Evolutionary conservation across 1,139 yeast species (phyloP).

Genomic region (Hansenula sp.): DNA sequence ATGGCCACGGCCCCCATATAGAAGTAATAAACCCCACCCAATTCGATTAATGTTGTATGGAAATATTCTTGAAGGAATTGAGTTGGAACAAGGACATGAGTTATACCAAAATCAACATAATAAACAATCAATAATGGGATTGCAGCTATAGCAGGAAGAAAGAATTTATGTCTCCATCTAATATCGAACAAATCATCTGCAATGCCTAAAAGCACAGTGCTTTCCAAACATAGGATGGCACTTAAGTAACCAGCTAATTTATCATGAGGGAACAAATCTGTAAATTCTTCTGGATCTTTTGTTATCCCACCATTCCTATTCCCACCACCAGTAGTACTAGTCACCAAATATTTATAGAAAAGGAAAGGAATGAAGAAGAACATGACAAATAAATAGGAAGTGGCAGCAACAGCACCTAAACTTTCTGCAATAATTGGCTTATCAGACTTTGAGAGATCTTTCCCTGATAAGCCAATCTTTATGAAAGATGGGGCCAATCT

Average conservation of each 20-base stretch:
- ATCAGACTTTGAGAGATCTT: conserved; percentile 71
- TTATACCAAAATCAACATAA: conserved; percentile 91
- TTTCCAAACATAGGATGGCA: conserved; percentile 77
- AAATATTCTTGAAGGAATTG: conserved; percentile 42
- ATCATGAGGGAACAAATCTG: conserved; percentile 69
- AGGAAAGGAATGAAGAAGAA: conserved; percentile 84
- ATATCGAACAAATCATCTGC: conserved; percentile 95
- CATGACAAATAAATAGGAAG: conserved; percentile 77
- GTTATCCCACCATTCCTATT: conserved; percentile 33
- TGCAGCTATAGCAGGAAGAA: conserved; percentile 90
- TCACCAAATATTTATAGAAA: conserved; percentile 74
- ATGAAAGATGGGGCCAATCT: conserved; percentile 62
- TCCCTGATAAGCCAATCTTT: conserved; percentile 77
- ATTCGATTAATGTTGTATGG: conserved; percentile 51
- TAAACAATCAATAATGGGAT: conserved; percentile 88
- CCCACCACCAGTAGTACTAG: conserved; percentile 54
- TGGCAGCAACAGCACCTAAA: conserved; percentile 84
- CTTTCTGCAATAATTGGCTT: conserved; percentile 82
- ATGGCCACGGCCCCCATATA: conserved; percentile 93
- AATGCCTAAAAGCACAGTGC: conserved; percentile 81
- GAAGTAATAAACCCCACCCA: conserved; percentile 74
- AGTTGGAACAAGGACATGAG: conserved; percentile 82
- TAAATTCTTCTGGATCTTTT: conserved; percentile 10
- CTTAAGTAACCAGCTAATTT: conserved; percentile 83
- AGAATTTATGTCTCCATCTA: conserved; percentile 96